Conservation (phyloP, 2,329 filamentous ascomycete genomes). For the Xylaria sp. region DNA sequence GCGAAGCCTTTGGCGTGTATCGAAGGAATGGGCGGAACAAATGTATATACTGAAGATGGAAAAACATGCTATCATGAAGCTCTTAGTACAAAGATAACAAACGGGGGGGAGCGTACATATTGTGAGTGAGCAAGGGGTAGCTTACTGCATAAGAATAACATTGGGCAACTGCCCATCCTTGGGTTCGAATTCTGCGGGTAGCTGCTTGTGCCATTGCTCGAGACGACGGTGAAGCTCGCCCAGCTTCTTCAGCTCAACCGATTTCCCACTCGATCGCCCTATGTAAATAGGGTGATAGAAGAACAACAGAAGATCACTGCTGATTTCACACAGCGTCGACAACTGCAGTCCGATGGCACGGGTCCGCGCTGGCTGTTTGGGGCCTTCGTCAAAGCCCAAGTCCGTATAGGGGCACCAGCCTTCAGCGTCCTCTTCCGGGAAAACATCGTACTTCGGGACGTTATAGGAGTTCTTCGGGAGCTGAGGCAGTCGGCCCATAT, state of each 20-base stretch:
- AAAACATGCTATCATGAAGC: constrained; percentile 72
- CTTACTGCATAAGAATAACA: constrained; percentile 77
- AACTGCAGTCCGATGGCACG: constrained; percentile 78
- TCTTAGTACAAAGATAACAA: not conserved
- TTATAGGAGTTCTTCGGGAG: constrained; percentile 74
- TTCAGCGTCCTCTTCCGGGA: constrained; percentile 80
- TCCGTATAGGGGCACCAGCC: constrained; percentile 88
- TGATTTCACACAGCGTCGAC: constrained; percentile 83
- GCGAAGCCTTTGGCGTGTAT: constrained; percentile 75
- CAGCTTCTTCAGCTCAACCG: constrained; percentile 82
- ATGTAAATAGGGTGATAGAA: constrained; percentile 82
- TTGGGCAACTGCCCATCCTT: constrained; percentile 86
- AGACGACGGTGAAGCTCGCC: constrained; percentile 86
- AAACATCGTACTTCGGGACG: constrained; percentile 84
- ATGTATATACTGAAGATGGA: constrained; percentile 90
- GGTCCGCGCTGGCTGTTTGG: constrained; percentile 75
- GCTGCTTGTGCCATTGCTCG: constrained; percentile 78
- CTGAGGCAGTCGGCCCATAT: constrained; percentile 85
- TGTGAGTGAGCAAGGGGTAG: constrained; percentile 21
- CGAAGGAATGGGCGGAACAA: constrained; percentile 93
- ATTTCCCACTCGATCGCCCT: constrained; percentile 62
- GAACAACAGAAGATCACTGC: constrained; percentile 77
- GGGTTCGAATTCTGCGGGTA: constrained; percentile 82
- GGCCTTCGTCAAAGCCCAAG: constrained; percentile 64
- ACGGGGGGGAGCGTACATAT: not conserved